Conservation (phyloP, 768 basidiomycete genomes). For the Tylopilus sp. region DNA sequence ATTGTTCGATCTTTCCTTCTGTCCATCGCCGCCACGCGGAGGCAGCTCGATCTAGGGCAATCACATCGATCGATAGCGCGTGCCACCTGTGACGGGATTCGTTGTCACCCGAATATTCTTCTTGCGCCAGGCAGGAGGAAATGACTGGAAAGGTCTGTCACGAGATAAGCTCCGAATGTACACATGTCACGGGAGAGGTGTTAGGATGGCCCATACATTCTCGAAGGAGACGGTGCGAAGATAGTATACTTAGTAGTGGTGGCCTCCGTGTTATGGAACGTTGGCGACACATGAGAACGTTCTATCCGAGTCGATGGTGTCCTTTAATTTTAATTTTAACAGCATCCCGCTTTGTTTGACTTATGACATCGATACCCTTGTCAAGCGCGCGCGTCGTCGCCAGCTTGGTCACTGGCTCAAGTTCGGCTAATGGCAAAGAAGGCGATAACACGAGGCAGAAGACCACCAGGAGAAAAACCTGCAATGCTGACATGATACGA, state of each 20-base stretch:
- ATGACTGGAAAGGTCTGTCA: not conserved
- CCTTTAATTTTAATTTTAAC: not conserved
- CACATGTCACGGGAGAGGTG: conserved; percentile 9
- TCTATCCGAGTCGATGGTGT: not conserved
- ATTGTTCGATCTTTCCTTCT: conserved; percentile 13
- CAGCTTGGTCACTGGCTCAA: conserved; percentile 1
- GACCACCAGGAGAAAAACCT: not conserved
- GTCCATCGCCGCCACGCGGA: conserved; percentile 20
- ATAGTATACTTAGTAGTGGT: not conserved
- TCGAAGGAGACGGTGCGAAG: not conserved
- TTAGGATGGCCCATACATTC: not conserved
- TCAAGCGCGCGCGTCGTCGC: conserved; percentile 27
- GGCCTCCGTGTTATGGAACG: conserved; percentile 7
- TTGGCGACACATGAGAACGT: conserved; percentile 1
- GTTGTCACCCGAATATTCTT: not conserved
- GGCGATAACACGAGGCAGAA: not conserved
- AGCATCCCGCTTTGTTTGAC: not conserved
- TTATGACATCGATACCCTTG: too few relatives aligned
- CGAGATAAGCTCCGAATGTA: not conserved
- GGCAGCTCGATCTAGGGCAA: conserved; percentile 14
- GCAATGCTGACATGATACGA: not conserved
- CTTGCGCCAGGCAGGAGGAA: not conserved
- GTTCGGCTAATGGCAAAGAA: not conserved
- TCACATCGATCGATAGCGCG: conserved; percentile 20
- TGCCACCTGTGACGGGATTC: conserved; percentile 9